Base-by-base conservation (phyloP, 2,329 filamentous ascomycete genomes). In the Paecilomyces sp. region DNA sequence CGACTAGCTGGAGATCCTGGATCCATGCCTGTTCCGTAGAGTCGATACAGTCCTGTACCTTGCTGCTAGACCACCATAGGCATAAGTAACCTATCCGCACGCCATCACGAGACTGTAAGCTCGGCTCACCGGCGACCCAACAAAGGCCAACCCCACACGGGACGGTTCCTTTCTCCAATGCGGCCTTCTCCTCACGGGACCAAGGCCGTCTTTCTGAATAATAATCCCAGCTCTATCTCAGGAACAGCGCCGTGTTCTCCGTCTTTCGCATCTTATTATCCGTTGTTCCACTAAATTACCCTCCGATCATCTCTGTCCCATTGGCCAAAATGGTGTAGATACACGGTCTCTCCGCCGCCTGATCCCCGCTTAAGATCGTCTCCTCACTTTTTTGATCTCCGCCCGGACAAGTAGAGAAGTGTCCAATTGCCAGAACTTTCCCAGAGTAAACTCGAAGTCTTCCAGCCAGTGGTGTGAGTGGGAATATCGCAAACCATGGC, bases 401-500 rank as follows among this genome's bases (percentile, higher is more conserved):
- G 41, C 41, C 15, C 41, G n/a, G 41, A 47, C 41, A 47, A 18
- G 41, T 33, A 9, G 15, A 58, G 24, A 25, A 34, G n/a, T n/a
- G 24, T 18, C 55, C 41, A 47, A 47, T 15, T n/a, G 13, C 18
- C 41, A 47, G 15, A 15, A n/a, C 41, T 47, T 47, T 4, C 41
- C 41, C 7, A 3, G 36, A 47, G 41, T 22, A 18, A 9, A 47
- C n/a, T 18, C 41, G 1, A 22, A 18, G 18, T 47, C 2, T 47
- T 15, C 15, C n/a, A 47, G 41, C 15, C n/a, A 18, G 18, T 8
- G n/a, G 41, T 5, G 41, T 55, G 36, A 34, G 30, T n/a, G 47
- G 54, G 52, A 58, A 59, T 59, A 74, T 74, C 41, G 70, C 67
- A 71, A 55, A 68, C 68, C 57, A 63, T 67, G n/a, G 71, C 70